phyloP scores from a whole-genome alignment of 2,329 filamentous ascomycete genomes.

The Didymella segeticola region DNA sequence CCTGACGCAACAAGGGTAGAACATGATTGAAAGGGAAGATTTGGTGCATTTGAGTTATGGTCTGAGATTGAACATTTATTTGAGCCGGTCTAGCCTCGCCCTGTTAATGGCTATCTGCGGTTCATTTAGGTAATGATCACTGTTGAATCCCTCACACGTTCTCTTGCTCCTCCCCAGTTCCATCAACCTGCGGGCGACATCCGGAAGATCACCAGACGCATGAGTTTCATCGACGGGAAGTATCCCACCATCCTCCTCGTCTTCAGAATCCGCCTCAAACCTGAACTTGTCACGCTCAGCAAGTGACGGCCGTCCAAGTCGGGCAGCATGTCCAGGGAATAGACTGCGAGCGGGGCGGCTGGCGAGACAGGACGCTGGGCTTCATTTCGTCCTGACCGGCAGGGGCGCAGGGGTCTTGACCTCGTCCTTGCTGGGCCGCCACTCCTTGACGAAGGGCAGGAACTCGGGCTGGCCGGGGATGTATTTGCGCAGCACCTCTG shows the following conservation, averaged over 20 bases:
- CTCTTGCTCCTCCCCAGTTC: no score
- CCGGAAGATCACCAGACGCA: no score
- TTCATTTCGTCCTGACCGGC: conserved; percentile 32
- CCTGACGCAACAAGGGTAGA: no score
- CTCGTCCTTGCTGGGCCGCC: conserved; percentile 41
- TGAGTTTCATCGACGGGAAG: no score
- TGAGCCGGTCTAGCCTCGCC: conserved; percentile 1
- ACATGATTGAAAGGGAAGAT: background rate
- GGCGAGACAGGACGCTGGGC: background rate
- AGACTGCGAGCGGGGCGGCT: background rate
- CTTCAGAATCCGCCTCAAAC: background rate
- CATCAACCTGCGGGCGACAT: no score
- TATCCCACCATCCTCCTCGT: background rate
- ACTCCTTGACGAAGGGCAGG: conserved; percentile 84
- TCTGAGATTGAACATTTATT: no score
- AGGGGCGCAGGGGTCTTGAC: conserved; percentile 20
- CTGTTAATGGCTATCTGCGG: background rate
- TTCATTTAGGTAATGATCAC: no score
- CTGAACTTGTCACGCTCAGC: background rate
- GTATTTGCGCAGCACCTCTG: conserved; percentile 61
- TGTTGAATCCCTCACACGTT: no score
- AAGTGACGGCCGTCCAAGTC: no score
- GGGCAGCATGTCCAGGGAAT: background rate
- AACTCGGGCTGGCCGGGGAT: conserved; percentile 90
- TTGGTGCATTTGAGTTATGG: no score